Percentiles rank a stretch among this genome's conserved stretches.
phyloP scores from a whole-genome alignment of 257 asterid species.

The Solanum gandarillasii region DNA sequence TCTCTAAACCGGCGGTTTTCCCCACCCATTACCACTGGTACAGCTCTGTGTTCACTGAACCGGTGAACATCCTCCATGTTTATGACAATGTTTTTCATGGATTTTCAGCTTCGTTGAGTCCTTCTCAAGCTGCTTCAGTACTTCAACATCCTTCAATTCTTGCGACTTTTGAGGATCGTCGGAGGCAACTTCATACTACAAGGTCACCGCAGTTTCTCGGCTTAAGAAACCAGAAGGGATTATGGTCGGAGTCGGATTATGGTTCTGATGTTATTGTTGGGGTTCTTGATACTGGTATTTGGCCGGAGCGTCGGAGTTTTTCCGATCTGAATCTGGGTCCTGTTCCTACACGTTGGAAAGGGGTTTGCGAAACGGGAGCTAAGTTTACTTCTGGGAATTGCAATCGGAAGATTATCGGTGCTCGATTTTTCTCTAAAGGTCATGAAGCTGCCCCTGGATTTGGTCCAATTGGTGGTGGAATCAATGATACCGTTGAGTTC shows the following conservation, averaged over 20 bases:
- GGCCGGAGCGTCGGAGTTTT: conserved; percentile 95
- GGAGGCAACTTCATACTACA: conserved; percentile 85
- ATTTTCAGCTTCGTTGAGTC: conserved; percentile 71
- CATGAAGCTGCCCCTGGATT: conserved; percentile 68
- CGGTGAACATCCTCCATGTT: conserved; percentile 64
- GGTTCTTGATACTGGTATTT: conserved; percentile 79
- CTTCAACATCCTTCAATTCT: conserved; percentile 66
- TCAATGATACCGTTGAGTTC: conserved; percentile 73
- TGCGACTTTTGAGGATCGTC: conserved; percentile 69
- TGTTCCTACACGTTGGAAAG: conserved; percentile 74
- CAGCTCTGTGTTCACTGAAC: conserved; percentile 59
- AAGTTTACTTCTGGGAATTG: conserved; percentile 40
- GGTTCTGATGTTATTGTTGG: conserved; percentile 89
- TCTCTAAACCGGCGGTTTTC: conserved; percentile 75
- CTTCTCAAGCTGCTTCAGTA: conserved; percentile 44
- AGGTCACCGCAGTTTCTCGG: conserved; percentile 97
- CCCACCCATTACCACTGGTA: conserved; percentile 94
- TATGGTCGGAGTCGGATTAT: conserved; percentile 90
- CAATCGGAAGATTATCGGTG: conserved; percentile 73
- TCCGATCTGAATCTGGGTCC: conserved; percentile 86
- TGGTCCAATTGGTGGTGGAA: conserved; percentile 62
- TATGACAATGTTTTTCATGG: conserved; percentile 91
- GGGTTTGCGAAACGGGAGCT: conserved; percentile 54
- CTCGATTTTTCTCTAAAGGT: conserved; percentile 73
- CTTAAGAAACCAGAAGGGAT: conserved; percentile 71